Evolutionary conservation across 257 asterid species (phyloP).

Genomic region (Nicotiana sylvestris): DNA sequence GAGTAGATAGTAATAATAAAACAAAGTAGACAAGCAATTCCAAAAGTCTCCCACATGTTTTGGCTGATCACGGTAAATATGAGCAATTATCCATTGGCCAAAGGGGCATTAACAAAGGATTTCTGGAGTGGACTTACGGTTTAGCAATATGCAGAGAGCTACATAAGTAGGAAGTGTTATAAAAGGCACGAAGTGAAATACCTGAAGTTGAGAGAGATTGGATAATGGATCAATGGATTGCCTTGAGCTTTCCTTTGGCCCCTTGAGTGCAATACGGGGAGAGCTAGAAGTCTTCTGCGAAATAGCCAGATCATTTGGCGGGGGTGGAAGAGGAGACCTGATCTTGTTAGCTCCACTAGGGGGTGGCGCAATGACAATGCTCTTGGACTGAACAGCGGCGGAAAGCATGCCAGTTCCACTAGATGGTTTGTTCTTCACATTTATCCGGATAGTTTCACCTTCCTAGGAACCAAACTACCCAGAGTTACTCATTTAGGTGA

Average conservation of each 20-base stretch:
- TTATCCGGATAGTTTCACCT: slow-evolving; percentile 92
- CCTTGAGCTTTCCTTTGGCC: slow-evolving; percentile 38
- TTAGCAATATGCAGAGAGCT: neutral
- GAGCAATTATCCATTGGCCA: neutral
- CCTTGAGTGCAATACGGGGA: slow-evolving; percentile 30
- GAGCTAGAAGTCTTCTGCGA: slow-evolving; percentile 35
- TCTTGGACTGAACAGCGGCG: slow-evolving; percentile 54
- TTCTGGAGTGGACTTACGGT: neutral
- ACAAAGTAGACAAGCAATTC: neutral
- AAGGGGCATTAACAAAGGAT: neutral
- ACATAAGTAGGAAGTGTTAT: neutral
- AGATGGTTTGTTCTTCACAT: slow-evolving; percentile 77
- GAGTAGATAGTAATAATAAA: neutral
- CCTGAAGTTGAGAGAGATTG: slow-evolving; percentile 83
- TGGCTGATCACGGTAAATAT: neutral
- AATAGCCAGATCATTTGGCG: slow-evolving; percentile 70
- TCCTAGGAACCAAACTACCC: slow-evolving; percentile 42
- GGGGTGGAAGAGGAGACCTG: slow-evolving; percentile 89
- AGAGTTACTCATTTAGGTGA: neutral
- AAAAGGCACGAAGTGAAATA: slow-evolving; percentile 5
- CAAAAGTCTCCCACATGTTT: neutral
- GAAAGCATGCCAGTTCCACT: slow-evolving; percentile 88
- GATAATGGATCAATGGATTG: slow-evolving; percentile 48
- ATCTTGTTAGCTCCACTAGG: slow-evolving; percentile 57
- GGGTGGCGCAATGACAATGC: slow-evolving; percentile 70